phyloP scores from a whole-genome alignment of 2,329 filamentous ascomycete genomes.

The Drechslerella coelobrocha region DNA sequence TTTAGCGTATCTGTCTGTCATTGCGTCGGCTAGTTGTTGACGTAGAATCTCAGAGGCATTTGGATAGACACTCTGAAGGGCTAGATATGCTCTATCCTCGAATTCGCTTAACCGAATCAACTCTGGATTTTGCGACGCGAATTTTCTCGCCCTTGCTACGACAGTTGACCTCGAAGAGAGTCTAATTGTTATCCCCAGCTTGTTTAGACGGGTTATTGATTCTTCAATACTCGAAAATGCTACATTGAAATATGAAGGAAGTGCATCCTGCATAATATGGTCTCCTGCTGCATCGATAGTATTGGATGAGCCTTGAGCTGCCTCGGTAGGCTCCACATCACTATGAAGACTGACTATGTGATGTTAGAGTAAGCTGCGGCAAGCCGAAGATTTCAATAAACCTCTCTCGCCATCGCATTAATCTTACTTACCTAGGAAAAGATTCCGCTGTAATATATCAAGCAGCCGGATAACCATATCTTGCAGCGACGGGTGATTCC shows the following conservation, averaged over 20 bases:
- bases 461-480: slow-evolving; percentile 15
- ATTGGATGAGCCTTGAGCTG: neutral
- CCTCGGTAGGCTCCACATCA: neutral
- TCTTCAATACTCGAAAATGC: slow-evolving; percentile 14
- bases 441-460: slow-evolving; percentile 10
- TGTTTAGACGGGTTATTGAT: slow-evolving; percentile 15
- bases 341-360: slow-evolving; percentile 13
- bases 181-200: slow-evolving; percentile 15
- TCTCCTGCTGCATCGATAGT: slow-evolving; percentile 5
- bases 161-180: slow-evolving; percentile 14
- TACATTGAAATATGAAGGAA: neutral
- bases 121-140: slow-evolving; percentile 9
- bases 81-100: slow-evolving; percentile 15
- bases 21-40: slow-evolving; percentile 10
- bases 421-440: slow-evolving; percentile 12
- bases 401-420: neutral
- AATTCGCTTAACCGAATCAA: slow-evolving; percentile 14
- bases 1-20: slow-evolving; percentile 14
- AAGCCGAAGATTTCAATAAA: neutral
- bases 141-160: slow-evolving; percentile 14
- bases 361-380: slow-evolving; percentile 1
- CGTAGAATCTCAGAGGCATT: slow-evolving; percentile 13
- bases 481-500: slow-evolving; percentile 1
- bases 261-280: slow-evolving; percentile 1
- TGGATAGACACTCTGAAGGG: slow-evolving; percentile 9